Conservation (phyloP, 2,329 filamentous ascomycete genomes). For the Trichophyton verrucosum region DNA sequence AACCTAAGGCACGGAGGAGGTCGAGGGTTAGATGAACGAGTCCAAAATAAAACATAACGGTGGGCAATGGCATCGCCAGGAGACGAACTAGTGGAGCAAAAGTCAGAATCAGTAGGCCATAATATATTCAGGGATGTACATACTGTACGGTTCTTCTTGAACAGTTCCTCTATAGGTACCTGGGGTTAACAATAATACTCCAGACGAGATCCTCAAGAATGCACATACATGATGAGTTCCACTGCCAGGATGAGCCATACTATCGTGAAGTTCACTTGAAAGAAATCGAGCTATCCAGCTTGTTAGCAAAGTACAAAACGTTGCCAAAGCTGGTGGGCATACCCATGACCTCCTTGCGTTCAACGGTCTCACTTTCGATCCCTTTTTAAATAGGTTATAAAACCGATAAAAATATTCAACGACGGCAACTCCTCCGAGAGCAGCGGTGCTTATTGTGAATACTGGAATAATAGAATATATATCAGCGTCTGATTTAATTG, state of each 20-base stretch:
- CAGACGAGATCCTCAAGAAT: too few relatives aligned
- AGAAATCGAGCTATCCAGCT: constrained; percentile 30
- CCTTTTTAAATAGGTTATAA: constrained; percentile 27
- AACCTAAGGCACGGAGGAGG: constrained; percentile 30
- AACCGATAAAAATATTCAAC: constrained; percentile 34
- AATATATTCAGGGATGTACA: constrained; percentile 7
- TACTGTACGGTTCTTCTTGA: constrained; percentile 29
- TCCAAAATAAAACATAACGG: constrained; percentile 37
- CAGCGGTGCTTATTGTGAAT: constrained; percentile 32
- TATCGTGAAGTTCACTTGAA: constrained; percentile 36
- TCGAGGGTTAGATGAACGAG: constrained; percentile 31
- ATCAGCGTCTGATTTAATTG: background rate
- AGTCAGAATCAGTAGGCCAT: constrained; percentile 1
- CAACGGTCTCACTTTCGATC: constrained; percentile 27
- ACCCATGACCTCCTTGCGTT: constrained; percentile 35
- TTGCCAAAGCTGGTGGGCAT: constrained; percentile 5
- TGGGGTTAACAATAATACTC: background rate
- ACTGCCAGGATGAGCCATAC: constrained; percentile 34
- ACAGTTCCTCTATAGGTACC: constrained; percentile 27
- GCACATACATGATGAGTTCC: constrained; percentile 31
- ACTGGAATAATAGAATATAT: constrained; percentile 18
- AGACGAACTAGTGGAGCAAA: constrained; percentile 25
- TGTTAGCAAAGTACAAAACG: constrained; percentile 1
- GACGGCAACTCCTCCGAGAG: constrained; percentile 31
- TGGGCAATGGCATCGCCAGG: constrained; percentile 34